Base-by-base conservation (phyloP, 2,329 filamentous ascomycete genomes). In the Pyrenophora teres region DNA sequence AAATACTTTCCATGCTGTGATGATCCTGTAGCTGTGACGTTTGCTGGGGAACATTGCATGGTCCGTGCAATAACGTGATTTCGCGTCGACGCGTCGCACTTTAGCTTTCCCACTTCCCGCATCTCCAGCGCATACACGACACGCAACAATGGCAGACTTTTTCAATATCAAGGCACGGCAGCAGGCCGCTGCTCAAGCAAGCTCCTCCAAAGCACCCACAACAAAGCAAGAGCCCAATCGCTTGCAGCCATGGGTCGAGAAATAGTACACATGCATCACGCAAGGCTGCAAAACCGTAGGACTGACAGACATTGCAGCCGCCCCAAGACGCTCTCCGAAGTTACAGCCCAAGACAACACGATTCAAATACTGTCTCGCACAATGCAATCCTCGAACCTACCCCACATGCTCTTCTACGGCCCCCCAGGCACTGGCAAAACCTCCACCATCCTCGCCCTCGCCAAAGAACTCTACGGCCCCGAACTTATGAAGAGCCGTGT, bases 361-460 rank as follows among this genome's bases (percentile, higher is more conserved):
- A 89, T 96, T 50, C 92, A 89, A 47, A 88, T 97, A 63, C 87
- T 99, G 36, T 89, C 93, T 72, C 85, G 94, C 65, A 97, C 92
- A 23, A 81, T 99, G 18, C 92, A 97, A 81, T 92, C 93, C 66
- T 91, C 92, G 57, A 99, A 99, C 85, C 88, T 99, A 33, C 94
- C 94, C 3, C 95, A 99, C 76, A 97, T 99, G 91, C 89, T 99
- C 67, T 97, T 97, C 81, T 99, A 99, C 72, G 94, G 94, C 3
- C 94, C 95, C 0, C 95, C 94, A 0, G 94, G 94, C 36, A 99
- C 94, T 0, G 94, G 94, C 64, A 99, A 99, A 79, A 99, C 94
- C 1, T 96, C 91, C 2, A 99, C 95, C 0, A 92, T 99, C 65
- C 89, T 99, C 59, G 95, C 95, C 2, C 87, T 99, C 25, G 92